Evolutionary conservation across 257 asterid species (phyloP).

Genomic region (Craterostigma plantagineum): DNA sequence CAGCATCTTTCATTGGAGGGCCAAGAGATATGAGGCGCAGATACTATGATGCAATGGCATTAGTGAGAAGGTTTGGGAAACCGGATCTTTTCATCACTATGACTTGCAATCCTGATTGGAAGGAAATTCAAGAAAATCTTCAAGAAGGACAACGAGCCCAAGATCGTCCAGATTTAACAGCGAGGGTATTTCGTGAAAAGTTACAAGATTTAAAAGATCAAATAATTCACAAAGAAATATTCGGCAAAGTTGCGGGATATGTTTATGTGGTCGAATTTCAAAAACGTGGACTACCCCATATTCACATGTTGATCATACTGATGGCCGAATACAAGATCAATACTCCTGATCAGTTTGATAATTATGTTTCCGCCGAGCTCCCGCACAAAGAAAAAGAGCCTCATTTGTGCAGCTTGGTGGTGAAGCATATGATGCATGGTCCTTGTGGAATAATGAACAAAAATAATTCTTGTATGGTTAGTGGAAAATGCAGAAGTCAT

Average conservation of each 20-base stretch:
- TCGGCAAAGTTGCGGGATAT: background rate
- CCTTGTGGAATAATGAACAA: background rate
- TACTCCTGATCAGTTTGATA: too few relatives aligned
- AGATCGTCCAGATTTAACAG: background rate
- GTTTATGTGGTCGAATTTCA: conserved; percentile 4
- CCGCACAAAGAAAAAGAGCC: background rate
- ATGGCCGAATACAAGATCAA: too few relatives aligned
- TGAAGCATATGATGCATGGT: background rate
- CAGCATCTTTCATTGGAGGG: background rate
- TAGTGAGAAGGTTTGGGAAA: conserved; percentile 5
- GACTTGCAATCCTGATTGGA: background rate
- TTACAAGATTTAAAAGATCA: background rate
- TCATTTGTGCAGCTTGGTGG: background rate
- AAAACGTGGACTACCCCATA: background rate
- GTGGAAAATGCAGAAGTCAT: background rate
- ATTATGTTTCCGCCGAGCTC: background rate
- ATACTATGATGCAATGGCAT: conserved; percentile 2
- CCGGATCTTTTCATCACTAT: background rate
- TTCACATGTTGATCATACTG: conserved; percentile 1
- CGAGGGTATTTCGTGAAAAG: background rate
- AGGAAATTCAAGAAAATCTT: background rate
- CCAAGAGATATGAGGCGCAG: conserved; percentile 3
- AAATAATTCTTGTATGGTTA: background rate
- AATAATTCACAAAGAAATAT: background rate
- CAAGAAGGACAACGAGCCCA: background rate